These are phyloP conservation scores for Coemansia sp. DNA, from an alignment of 192 early-diverging fungal genomes.

Conservation along the genomic window DNA sequence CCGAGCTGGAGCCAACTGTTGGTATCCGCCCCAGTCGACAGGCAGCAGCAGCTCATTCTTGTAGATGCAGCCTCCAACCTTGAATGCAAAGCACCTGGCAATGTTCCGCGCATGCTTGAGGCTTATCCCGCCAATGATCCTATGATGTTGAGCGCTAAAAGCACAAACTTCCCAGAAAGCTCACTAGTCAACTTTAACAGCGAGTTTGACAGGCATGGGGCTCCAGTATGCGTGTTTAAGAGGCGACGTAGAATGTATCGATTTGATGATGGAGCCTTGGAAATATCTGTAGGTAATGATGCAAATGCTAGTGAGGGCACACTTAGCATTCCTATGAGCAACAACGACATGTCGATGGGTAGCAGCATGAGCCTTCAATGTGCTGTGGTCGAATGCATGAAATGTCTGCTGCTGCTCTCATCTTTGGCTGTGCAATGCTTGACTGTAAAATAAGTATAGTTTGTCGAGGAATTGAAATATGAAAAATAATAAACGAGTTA, in stretches of 20 bases:
- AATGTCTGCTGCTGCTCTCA: no score
- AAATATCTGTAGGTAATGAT: constrained; percentile 82
- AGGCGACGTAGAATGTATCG: constrained; percentile 85
- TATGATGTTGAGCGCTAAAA: constrained; percentile 70
- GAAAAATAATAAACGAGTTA: no score
- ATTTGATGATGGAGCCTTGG: constrained; percentile 78
- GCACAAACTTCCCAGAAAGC: neutral
- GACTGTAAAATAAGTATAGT: no score
- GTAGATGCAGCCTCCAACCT: constrained; percentile 53
- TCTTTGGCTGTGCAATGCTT: no score
- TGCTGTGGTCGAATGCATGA: no score
- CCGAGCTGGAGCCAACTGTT: constrained; percentile 89
- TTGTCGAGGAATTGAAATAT: no score
- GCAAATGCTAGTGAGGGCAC: constrained; percentile 63
- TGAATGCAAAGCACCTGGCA: constrained; percentile 58
- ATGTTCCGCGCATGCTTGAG: constrained; percentile 75
- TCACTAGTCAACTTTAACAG: constrained; percentile 78
- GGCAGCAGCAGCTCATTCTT: constrained; percentile 71
- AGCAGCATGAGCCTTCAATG: no score
- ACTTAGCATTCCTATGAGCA: constrained; percentile 68
- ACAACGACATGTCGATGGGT: no score
- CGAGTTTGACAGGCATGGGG: constrained; percentile 79
- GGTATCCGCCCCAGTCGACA: constrained; percentile 74
- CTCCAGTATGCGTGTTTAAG: constrained; percentile 89
- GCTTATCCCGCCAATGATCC: constrained; percentile 85